Conservation (phyloP, 257 asterid species). For the Solanum clarkiae region DNA sequence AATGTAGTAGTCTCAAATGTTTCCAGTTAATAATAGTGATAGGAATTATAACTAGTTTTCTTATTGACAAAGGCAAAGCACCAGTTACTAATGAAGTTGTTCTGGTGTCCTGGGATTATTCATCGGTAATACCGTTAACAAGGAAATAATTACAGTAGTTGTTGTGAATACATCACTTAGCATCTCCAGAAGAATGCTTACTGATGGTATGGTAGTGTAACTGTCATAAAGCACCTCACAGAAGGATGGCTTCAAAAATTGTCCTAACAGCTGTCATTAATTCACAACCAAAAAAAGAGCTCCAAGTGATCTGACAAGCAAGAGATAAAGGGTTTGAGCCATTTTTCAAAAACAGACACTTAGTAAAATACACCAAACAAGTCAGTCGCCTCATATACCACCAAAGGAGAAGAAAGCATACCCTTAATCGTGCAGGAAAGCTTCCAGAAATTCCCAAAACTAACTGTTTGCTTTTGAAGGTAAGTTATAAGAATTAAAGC, state of each 20-base stretch:
- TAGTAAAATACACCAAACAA: neutral
- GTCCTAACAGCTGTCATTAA: neutral
- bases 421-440: neutral
- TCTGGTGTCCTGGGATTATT: neutral
- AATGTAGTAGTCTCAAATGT: neutral
- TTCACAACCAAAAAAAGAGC: neutral
- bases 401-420: neutral
- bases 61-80: neutral
- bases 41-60: neutral
- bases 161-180: neutral
- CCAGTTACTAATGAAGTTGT: neutral
- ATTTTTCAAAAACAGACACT: neutral
- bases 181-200: neutral
- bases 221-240: neutral
- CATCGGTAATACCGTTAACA: neutral
- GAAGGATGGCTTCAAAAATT: neutral
- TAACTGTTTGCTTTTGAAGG: constrained; percentile 16
- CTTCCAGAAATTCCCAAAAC: neutral
- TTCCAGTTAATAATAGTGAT: neutral
- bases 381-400: neutral
- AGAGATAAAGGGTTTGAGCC: neutral
- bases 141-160: neutral
- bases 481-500: neutral
- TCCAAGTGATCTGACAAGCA: neutral
- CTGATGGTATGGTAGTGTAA: neutral